Evolutionary conservation across 2,329 filamentous ascomycete genomes (phyloP), one percentile per base, ranked within the genome.

Genomic region (Ceratocystis variospora): DNA sequence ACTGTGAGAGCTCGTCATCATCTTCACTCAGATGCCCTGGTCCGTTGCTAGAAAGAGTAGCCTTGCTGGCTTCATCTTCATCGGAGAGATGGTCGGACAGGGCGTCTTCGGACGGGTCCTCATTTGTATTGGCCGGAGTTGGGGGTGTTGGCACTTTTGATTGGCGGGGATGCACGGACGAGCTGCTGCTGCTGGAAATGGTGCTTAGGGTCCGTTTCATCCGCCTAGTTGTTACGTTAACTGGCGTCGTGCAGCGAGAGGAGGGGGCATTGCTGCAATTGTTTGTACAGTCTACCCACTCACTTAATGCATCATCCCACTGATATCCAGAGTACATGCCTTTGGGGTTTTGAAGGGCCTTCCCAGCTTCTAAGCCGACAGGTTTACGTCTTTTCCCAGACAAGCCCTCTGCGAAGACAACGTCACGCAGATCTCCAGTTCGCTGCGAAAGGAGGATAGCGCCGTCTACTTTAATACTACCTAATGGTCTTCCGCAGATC

Each of bases 391-490:
- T 55, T n/a, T 28, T 31, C 19, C 19, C 55, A 61, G 53, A 28
- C 1, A 82, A 73, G 37, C 73, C 76, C 69, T 84, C 82, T 2
- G 81, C 81, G 70, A 80, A 82, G 8, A 78, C 78, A 50, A 83
- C 76, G 69, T 84, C 81, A 31, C 78, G 74, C 5, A 83, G 73
- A 69, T 82, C 79, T 65, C 78, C 79, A 15, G 80, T 83, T 64
- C 77, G 76, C 67, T 81, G 79, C 0, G 81, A 81, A 33, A 83
- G 72, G 37, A 78, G 71, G 69, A 83, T 82, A 0, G 81, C 81
- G 1, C 77, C 76, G 37, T 82, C 79, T 2, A 74, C 73, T 37
- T 75, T 75, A 44, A 83, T 72, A 22, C 73, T 75, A 37, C 72
- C 69, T 5, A 78, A 68, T 28, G 76, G 72, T 65, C 72, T 72